Base-by-base conservation (phyloP, 2,329 filamentous ascomycete genomes). In the Zasmidium cellare region DNA sequence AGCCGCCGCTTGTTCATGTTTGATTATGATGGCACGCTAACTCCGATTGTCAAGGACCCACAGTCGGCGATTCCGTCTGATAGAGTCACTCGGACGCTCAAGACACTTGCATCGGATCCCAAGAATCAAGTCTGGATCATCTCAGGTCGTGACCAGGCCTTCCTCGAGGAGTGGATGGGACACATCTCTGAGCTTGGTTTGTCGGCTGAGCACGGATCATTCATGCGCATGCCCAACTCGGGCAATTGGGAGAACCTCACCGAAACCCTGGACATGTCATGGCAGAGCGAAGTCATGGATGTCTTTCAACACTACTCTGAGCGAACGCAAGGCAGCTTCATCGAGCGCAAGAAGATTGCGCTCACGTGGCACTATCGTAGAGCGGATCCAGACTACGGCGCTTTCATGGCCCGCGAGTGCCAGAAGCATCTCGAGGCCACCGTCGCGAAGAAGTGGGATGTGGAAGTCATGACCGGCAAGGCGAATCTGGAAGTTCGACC, bases 61-160 rank as follows among this genome's bases (percentile, higher is more conserved):
- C 87, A 89, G 65, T 87, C 91, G 3, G 94, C 94, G 2, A 87
- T 97, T 41, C 94, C 94, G 0, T 93, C 92, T 0, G 88, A 92
- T 66, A 86, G 87, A 20, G 85, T 97, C 20, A 87, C 96, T 50
- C 84, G 87, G 25, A 92, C 89, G 1, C 81, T 99, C 58, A 91
- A 89, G 72, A 83, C 84, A 11, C 81, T 99, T 45, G 89, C 92
- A 0, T 82, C 88, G 0, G 91, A 97, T 71, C 85, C 88, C 16
- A 81, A 82, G 56, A 99, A 97, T 69, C 83, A 87, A 1, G 92
- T 99, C n/a, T 99, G 94, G 94, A 96, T 99, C 72, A 97, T 99
- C 69, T 96, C 91, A 53, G 94, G 94, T 11, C 87, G 94, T 63
- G 93, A 97, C 69, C 92, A 96, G 71, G 88, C 88, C 7, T 99